Evolutionary conservation across 2,329 filamentous ascomycete species (phyloP).

Genomic region (Chaetomium strumarium): DNA sequence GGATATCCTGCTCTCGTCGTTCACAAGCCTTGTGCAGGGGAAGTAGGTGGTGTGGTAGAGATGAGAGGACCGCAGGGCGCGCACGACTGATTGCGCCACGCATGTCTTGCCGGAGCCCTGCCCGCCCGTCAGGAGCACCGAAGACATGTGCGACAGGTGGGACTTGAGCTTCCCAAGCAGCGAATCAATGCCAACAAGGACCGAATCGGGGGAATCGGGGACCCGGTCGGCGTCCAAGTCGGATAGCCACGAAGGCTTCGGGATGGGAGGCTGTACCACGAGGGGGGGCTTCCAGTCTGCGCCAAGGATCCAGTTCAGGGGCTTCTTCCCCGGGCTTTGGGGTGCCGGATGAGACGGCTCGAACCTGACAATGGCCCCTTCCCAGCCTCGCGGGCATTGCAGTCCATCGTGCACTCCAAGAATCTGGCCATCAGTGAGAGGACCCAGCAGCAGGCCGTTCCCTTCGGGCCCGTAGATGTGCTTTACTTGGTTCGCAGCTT

Average conservation of each 20-base stretch:
- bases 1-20: conserved; percentile 82
- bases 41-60: conserved; percentile 83
- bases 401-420: conserved; percentile 53
- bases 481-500: conserved; percentile 64
- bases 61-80: conserved; percentile 63
- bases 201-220: conserved; percentile 38
- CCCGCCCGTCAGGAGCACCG: conserved; percentile 81
- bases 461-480: conserved; percentile 60
- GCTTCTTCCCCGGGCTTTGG: conserved; percentile 42
- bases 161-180: conserved; percentile 66
- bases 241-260: conserved; percentile 53
- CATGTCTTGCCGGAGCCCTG: conserved; percentile 87
- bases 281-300: conserved; percentile 68
- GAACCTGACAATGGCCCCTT: conserved; percentile 78
- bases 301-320: conserved; percentile 66
- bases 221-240: conserved; percentile 53
- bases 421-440: conserved; percentile 83
- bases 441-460: conserved; percentile 69
- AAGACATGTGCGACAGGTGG: conserved; percentile 79
- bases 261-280: conserved; percentile 69
- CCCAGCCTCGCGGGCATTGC: conserved; percentile 59
- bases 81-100: conserved; percentile 69
- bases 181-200: conserved; percentile 78
- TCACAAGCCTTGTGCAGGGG: conserved; percentile 78
- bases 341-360: conserved; percentile 47